phyloP scores from a whole-genome alignment of 108 stramenopile genomes.

The Nitzschia inconspicua region DNA sequence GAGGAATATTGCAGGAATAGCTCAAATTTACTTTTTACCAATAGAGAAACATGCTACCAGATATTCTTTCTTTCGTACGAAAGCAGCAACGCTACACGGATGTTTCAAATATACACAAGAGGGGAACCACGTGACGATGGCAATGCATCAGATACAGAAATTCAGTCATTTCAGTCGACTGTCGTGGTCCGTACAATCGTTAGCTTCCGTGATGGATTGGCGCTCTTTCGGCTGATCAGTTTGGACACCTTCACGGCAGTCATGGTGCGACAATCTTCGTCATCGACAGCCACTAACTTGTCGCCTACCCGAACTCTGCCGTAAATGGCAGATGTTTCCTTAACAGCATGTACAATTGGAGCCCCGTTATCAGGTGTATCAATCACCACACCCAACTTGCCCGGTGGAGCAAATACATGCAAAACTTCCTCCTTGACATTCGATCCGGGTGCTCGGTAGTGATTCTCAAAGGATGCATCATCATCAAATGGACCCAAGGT shows the following conservation, averaged over 20 bases:
- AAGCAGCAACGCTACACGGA: too few relatives aligned
- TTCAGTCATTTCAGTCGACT: constrained; percentile 21
- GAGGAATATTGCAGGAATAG: too few relatives aligned
- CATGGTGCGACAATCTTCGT: constrained; percentile 83
- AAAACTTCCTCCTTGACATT: constrained; percentile 66
- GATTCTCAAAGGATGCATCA: constrained; percentile 10
- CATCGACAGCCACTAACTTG: constrained; percentile 83
- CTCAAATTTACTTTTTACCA: too few relatives aligned
- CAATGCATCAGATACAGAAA: too few relatives aligned
- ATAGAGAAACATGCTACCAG: too few relatives aligned
- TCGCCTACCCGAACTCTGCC: constrained; percentile 79
- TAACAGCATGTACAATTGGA: constrained; percentile 84
- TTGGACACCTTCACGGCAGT: constrained; percentile 87
- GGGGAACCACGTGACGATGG: too few relatives aligned
- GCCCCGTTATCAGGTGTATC: constrained; percentile 86
- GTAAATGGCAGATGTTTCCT: constrained; percentile 76
- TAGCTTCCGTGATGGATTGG: constrained; percentile 76
- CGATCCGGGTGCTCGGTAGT: constrained; percentile 19
- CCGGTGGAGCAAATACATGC: constrained; percentile 77
- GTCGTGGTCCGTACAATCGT: constrained; percentile 58
- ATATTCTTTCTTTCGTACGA: too few relatives aligned
- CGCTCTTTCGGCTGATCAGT: constrained; percentile 80
- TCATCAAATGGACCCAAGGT: constrained; percentile 37
- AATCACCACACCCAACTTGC: constrained; percentile 90
- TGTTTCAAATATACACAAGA: too few relatives aligned